Percentiles rank a stretch among this genome's conserved stretches.
These are phyloP conservation scores for Mediolabrus comicus DNA, from an alignment of 108 stramenopile genomes.

Conservation along the genomic window DNA sequence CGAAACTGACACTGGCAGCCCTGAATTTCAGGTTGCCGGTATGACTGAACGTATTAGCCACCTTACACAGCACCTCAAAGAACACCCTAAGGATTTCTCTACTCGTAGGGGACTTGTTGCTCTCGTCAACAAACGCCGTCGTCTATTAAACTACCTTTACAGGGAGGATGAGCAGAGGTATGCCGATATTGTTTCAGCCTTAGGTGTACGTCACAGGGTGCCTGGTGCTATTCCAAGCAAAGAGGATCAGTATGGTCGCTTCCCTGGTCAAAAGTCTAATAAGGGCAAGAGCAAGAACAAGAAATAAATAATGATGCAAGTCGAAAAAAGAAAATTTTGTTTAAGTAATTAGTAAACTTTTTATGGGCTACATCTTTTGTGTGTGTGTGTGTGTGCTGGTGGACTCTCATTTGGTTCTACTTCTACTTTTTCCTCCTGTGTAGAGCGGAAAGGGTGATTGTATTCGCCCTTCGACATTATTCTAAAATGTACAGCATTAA, in stretches of 20 bases:
- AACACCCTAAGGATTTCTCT: conserved; percentile 93
- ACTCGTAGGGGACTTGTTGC: conserved; percentile 94
- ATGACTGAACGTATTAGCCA: conserved; percentile 95
- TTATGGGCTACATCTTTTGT: conserved; percentile 4
- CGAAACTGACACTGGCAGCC: conserved; percentile 88
- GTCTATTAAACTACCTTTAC: conserved; percentile 88
- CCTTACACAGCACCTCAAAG: conserved; percentile 89
- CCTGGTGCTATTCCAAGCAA: conserved; percentile 64
- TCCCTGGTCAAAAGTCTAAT: conserved; percentile 73
- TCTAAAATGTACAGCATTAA: too few species aligned
- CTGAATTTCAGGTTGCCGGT: conserved; percentile 93
- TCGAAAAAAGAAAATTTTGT: conserved; percentile 9
- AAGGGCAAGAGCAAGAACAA: conserved; percentile 77
- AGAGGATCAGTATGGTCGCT: conserved; percentile 72
- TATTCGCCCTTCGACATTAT: too few species aligned
- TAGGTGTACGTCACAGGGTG: conserved; percentile 87
- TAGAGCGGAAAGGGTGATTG: too few species aligned
- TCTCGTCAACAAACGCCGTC: conserved; percentile 94
- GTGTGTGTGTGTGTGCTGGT: too few species aligned
- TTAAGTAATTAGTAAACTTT: conserved; percentile 2
- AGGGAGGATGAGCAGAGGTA: conserved; percentile 71
- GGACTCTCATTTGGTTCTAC: too few species aligned
- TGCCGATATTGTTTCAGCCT: conserved; percentile 50
- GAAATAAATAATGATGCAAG: conserved; percentile 33
- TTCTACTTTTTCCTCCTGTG: too few species aligned